A percentile compares a stretch with the other conserved stretches of the same genome.
Evolutionary conservation across 108 stramenopile genomes (phyloP).

Genomic region (Mayamaea pseudoterrestris): DNA sequence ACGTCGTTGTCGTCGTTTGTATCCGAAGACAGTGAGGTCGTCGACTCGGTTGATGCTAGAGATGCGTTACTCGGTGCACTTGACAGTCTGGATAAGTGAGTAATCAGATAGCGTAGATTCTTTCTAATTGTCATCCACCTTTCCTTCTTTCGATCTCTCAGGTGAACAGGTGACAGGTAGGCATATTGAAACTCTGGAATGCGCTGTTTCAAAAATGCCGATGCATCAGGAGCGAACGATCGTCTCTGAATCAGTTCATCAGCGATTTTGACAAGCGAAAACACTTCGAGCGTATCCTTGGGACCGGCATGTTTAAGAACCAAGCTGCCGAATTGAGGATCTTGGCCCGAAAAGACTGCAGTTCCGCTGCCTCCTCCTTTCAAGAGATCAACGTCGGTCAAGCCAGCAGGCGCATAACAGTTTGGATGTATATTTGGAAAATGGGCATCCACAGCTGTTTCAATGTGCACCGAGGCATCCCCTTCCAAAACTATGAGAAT

Average conservation of each 20-base stretch:
- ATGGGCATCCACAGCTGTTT: constrained; percentile 20
- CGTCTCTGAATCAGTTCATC: constrained; percentile 38
- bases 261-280: constrained; percentile 53
- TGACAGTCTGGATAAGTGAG: too few relatives aligned
- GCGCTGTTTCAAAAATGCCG: constrained; percentile 28
- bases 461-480: too few relatives aligned
- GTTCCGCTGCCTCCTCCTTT: constrained; percentile 37
- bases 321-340: constrained; percentile 42
- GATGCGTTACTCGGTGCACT: too few relatives aligned
- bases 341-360: constrained; percentile 55
- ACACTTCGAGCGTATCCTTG: constrained; percentile 55
- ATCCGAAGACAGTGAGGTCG: too few relatives aligned
- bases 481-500: too few relatives aligned
- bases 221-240: constrained; percentile 9
- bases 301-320: constrained; percentile 79
- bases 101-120: too few relatives aligned
- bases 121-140: constrained; percentile 20
- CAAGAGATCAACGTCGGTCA: constrained; percentile 24
- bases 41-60: too few relatives aligned
- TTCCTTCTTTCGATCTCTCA: constrained; percentile 31
- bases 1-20: too few relatives aligned
- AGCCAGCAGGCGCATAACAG: constrained; percentile 37
- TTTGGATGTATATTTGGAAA: constrained; percentile 45
- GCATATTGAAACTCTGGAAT: constrained; percentile 63
- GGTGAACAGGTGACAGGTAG: constrained; percentile 60